A percentile compares a stretch with the other conserved stretches of the same genome.
These are phyloP conservation scores for Kalaharituber pfeilii DNA, from an alignment of 2,329 filamentous ascomycete species.

Conservation along the genomic window DNA sequence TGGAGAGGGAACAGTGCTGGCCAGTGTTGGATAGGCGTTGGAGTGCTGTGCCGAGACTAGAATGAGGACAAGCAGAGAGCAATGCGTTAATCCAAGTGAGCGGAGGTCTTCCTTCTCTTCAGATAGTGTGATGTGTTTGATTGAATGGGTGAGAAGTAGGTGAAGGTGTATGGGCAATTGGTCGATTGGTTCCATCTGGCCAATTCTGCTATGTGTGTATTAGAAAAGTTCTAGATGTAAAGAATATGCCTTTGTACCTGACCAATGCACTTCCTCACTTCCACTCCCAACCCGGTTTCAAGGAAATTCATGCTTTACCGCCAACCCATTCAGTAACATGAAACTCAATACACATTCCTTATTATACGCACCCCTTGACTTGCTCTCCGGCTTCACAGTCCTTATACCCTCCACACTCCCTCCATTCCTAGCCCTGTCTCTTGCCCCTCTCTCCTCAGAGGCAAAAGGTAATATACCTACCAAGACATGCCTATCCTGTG, in stretches of 20 bases:
- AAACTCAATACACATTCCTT: conserved; percentile 50
- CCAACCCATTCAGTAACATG: conserved; percentile 67
- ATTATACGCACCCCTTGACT: conserved; percentile 16
- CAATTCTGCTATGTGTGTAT: conserved; percentile 32
- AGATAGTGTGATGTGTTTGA: conserved; percentile 50
- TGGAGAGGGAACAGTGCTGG: conserved; percentile 30
- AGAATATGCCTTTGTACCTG: conserved; percentile 1
- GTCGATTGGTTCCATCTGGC: conserved; percentile 33
- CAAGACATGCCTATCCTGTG: too few species aligned
- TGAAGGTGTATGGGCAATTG: conserved; percentile 70
- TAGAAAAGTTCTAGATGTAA: too few species aligned
- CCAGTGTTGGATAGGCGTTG: not conserved
- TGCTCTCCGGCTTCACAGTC: conserved; percentile 16
- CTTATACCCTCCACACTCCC: conserved; percentile 23
- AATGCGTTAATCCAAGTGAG: conserved; percentile 57
- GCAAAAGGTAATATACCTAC: too few species aligned
- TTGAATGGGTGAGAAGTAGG: conserved; percentile 65
- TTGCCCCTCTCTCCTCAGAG: conserved; percentile 32
- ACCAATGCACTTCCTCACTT: conserved; percentile 41
- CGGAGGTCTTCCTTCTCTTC: conserved; percentile 55
- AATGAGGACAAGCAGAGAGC: conserved; percentile 65
- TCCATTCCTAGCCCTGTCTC: conserved; percentile 24
- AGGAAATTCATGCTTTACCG: conserved; percentile 53
- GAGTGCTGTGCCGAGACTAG: conserved; percentile 34
- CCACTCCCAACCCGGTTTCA: not conserved